Percentiles rank a stretch among this genome's conserved stretches.
Evolutionary conservation across 768 basidiomycete species (phyloP).

Genomic region (Tylopilus subfusipes): DNA sequence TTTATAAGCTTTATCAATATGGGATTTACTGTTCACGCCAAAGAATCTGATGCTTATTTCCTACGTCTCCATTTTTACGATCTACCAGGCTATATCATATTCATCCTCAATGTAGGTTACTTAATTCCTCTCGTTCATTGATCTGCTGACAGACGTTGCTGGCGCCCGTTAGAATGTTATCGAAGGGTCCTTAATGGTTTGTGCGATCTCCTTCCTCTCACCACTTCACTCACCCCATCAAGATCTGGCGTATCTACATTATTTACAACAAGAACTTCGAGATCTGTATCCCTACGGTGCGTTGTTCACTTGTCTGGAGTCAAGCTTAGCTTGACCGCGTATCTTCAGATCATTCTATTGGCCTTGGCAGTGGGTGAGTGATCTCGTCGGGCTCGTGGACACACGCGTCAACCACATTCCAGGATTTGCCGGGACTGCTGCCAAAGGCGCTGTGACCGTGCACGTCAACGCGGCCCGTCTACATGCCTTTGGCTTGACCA

Average conservation of each 20-base stretch:
- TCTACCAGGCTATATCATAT: conserved; percentile 17
- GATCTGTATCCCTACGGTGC: conserved; percentile 20
- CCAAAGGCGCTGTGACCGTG: conserved; percentile 7
- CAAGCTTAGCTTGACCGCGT: neutral
- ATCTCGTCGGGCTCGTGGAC: neutral
- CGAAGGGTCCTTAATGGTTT: conserved; percentile 18
- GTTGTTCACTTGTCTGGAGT: neutral
- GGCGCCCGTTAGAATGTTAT: conserved; percentile 6
- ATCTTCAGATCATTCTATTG: conserved; percentile 12
- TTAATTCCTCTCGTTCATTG: neutral
- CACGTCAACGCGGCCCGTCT: neutral
- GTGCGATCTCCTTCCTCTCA: neutral
- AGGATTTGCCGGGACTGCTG: conserved; percentile 12
- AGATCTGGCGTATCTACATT: conserved; percentile 26
- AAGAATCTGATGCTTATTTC: conserved; percentile 2
- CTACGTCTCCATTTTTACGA: neutral
- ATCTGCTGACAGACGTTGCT: neutral
- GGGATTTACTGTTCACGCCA: neutral
- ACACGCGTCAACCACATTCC: neutral
- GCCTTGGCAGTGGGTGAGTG: conserved; percentile 16
- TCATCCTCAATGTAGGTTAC: conserved; percentile 13
- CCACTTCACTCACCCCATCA: neutral
- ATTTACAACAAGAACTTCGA: conserved; percentile 11
- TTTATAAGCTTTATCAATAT: neutral
- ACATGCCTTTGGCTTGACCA: conserved; percentile 7